phyloP scores from a whole-genome alignment of 495 filamentous ascomycete species.

The Annulohypoxylon moriforme region DNA sequence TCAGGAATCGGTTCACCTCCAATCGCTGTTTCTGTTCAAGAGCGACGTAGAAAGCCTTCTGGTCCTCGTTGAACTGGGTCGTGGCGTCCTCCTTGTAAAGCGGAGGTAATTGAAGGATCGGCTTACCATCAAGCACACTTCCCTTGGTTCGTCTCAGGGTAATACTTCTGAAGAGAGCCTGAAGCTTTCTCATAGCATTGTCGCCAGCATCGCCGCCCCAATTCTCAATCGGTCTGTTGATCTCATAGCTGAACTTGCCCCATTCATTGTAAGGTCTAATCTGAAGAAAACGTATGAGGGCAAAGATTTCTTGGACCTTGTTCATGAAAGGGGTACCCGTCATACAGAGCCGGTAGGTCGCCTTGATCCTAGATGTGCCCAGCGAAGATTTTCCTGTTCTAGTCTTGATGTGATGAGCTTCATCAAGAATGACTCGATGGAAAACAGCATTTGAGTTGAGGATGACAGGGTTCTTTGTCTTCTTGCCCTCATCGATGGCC shows the following conservation, averaged over 20 bases:
- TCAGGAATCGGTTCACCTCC: constrained; percentile 81
- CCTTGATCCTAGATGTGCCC: constrained; percentile 69
- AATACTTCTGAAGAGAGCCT: constrained; percentile 83
- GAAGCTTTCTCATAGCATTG: constrained; percentile 75
- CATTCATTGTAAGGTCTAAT: constrained; percentile 82
- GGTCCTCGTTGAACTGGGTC: constrained; percentile 79
- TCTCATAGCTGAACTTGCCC: constrained; percentile 63
- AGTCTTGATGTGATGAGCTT: constrained; percentile 96
- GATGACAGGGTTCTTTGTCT: constrained; percentile 51
- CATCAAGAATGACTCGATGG: constrained; percentile 89
- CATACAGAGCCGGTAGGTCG: constrained; percentile 82
- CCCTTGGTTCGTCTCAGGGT: constrained; percentile 87
- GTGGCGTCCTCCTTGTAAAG: constrained; percentile 74
- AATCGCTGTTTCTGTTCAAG: constrained; percentile 75
- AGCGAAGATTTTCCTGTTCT: constrained; percentile 72
- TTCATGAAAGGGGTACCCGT: constrained; percentile 98
- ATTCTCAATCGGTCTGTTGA: constrained; percentile 46
- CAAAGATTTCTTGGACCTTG: constrained; percentile 81
- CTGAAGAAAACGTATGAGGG: constrained; percentile 81
- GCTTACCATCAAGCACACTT: constrained; percentile 84
- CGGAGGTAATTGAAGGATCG: constrained; percentile 79
- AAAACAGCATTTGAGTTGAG: constrained; percentile 74
- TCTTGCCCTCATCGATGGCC: constrained; percentile 42
- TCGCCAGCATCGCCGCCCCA: constrained; percentile 47
- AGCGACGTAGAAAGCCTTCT: constrained; percentile 75